Conservation (phyloP, 176 grass and related monocot genomes). For the Areca catechu region DNA sequence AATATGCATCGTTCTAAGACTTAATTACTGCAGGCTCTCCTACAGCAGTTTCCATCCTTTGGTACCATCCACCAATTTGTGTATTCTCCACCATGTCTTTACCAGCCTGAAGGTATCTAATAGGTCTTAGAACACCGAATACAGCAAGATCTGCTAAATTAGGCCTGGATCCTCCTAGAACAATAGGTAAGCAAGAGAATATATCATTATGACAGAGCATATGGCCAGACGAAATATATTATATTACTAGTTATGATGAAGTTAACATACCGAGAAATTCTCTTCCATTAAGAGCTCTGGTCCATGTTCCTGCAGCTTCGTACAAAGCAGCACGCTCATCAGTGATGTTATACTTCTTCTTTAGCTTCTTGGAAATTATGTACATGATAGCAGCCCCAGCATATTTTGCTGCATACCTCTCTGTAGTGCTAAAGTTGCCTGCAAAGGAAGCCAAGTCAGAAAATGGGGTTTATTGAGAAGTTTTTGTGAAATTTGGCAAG, state of each 20-base stretch:
- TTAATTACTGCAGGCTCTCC: slow-evolving; percentile 68
- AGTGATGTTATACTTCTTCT: slow-evolving; percentile 86
- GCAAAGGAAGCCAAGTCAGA: slow-evolving; percentile 1
- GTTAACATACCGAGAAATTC: slow-evolving; percentile 60
- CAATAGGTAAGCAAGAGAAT: neutral
- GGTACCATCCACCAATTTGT: slow-evolving; percentile 74
- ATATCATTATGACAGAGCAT: neutral
- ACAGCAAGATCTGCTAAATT: slow-evolving; percentile 92
- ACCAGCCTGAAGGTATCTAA: slow-evolving; percentile 62
- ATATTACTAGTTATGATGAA: neutral
- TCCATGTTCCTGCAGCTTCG: slow-evolving; percentile 74
- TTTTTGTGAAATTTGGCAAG: too few relatives aligned
- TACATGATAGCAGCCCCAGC: slow-evolving; percentile 91
- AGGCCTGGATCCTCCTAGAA: slow-evolving; percentile 70
- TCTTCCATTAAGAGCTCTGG: slow-evolving; percentile 64
- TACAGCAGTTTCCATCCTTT: slow-evolving; percentile 71
- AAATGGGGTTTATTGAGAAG: too few relatives aligned
- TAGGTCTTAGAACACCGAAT: slow-evolving; percentile 87
- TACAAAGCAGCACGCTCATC: slow-evolving; percentile 80
- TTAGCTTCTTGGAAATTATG: slow-evolving; percentile 84
- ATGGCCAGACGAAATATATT: too few relatives aligned
- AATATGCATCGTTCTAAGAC: slow-evolving; percentile 14
- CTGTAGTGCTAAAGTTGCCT: slow-evolving; percentile 81
- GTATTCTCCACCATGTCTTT: slow-evolving; percentile 93
- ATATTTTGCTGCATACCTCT: slow-evolving; percentile 81